Evolutionary conservation across 225 moss, liverwort and hornwort genomes (phyloP).

Genomic region (Pseudoscleropodium purum): DNA sequence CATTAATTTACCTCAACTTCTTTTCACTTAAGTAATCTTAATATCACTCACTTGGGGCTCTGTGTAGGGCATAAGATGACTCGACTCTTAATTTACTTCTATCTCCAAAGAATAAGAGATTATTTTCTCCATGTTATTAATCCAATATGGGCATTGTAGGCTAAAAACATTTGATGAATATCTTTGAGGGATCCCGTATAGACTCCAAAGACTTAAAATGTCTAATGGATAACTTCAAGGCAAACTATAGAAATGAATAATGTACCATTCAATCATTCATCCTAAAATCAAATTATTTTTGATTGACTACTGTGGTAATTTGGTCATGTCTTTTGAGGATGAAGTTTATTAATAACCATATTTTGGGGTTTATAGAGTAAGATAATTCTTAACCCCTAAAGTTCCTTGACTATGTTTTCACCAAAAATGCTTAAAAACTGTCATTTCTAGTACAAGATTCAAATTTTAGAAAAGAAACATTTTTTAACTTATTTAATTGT

Average conservation of each 20-base stretch:
- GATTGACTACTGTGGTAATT: neutral
- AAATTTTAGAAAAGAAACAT: too few species aligned
- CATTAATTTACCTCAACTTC: neutral
- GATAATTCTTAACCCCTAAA: too few species aligned
- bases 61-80: neutral
- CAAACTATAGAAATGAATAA: neutral
- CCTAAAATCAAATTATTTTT: neutral
- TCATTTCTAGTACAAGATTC: too few species aligned
- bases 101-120: neutral
- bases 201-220: neutral
- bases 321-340: neutral
- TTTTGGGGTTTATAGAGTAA: too few species aligned
- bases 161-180: neutral
- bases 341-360: too few species aligned
- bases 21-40: neutral
- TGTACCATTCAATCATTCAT: neutral
- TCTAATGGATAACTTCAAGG: neutral
- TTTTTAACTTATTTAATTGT: too few species aligned
- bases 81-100: neutral
- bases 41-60: neutral
- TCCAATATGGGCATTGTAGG: neutral
- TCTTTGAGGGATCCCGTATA: rapidly evolving
- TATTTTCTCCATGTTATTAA: neutral
- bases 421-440: too few species aligned
- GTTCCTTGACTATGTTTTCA: too few species aligned